phyloP scores from a whole-genome alignment of 176 grass and related monocot species.

The Hyparrhenia diplandra region DNA sequence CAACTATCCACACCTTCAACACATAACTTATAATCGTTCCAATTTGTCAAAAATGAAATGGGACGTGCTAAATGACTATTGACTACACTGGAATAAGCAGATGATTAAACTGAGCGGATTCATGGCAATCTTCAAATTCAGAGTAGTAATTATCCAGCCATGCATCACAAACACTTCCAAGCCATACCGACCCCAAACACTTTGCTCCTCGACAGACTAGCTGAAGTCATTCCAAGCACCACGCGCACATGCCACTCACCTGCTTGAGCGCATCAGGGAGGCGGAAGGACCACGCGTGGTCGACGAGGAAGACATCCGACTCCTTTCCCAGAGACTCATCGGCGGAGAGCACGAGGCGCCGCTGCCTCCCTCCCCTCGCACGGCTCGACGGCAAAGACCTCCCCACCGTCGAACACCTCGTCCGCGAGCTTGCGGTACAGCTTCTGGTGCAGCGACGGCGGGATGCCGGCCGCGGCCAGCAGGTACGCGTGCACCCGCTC shows the following conservation, averaged over 20 bases:
- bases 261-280: constrained; percentile 77
- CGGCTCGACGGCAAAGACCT: constrained; percentile 61
- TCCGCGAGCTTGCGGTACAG: constrained; percentile 74
- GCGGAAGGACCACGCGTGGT: constrained; percentile 96
- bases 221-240: neutral
- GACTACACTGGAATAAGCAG: neutral
- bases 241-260: constrained; percentile 12
- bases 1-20: neutral
- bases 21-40: neutral
- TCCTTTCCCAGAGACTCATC: constrained; percentile 37
- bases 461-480: constrained; percentile 62
- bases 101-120: neutral
- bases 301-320: constrained; percentile 77
- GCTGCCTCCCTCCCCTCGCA: constrained; percentile 59
- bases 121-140: neutral
- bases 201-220: neutral
- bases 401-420: constrained; percentile 90
- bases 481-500: constrained; percentile 65
- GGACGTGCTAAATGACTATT: neutral
- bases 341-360: constrained; percentile 47
- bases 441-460: constrained; percentile 48
- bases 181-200: neutral
- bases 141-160: neutral
- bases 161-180: neutral
- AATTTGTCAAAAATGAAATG: neutral